These are phyloP conservation scores for Zygotorulaspora sp. DNA, from an alignment of 805 yeast species.

Conservation along the genomic window DNA sequence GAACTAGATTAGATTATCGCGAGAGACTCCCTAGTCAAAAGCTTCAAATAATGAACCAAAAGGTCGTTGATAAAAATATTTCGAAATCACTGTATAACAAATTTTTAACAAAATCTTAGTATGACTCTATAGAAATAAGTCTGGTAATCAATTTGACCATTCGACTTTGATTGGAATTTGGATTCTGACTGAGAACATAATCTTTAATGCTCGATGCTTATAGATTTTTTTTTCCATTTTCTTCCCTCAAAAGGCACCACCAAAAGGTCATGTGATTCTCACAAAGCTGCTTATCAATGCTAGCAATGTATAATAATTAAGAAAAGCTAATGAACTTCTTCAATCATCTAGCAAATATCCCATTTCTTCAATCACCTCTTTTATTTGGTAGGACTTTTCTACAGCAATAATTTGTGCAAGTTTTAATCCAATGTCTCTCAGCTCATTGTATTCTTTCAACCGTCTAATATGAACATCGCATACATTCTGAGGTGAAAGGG, in stretches of 20 bases:
- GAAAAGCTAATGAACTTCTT: background rate
- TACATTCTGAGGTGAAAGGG: constrained; percentile 38
- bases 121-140: too few relatives aligned
- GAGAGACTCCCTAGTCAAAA: background rate
- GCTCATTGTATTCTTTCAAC: constrained; percentile 56
- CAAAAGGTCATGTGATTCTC: background rate
- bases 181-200: too few relatives aligned
- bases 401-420: constrained; percentile 58
- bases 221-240: background rate
- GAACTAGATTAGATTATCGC: background rate
- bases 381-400: constrained; percentile 45
- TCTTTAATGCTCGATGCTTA: too few relatives aligned
- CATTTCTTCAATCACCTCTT: constrained; percentile 51
- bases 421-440: constrained; percentile 56
- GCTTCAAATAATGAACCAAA: background rate
- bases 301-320: background rate
- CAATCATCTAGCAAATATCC: constrained; percentile 31
- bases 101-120: too few relatives aligned
- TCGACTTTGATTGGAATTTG: too few relatives aligned
- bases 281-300: too few relatives aligned
- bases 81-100: too few relatives aligned
- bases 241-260: constrained; percentile 1
- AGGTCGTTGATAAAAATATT: too few relatives aligned
- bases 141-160: too few relatives aligned
- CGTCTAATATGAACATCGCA: constrained; percentile 49